These are phyloP conservation scores for Nakaseomyces delphensis DNA, from an alignment of 1,139 yeast species.

Conservation along the genomic window DNA sequence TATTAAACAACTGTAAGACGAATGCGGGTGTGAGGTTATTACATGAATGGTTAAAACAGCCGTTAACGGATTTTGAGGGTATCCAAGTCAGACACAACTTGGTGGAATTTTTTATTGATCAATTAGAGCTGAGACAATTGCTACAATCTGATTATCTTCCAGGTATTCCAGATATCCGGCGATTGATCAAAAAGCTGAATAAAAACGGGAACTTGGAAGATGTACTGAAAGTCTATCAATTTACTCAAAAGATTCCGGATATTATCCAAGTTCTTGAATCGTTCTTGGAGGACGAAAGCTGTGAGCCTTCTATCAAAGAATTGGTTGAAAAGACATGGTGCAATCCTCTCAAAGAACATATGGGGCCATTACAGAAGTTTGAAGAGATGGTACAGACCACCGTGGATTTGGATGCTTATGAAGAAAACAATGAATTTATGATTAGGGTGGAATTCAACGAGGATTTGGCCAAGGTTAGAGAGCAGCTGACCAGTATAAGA, in stretches of 20 bases:
- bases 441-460: conserved; percentile 89
- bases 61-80: conserved; percentile 53
- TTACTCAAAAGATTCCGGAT: conserved; percentile 62
- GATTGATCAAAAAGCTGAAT: conserved; percentile 58
- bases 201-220: conserved; percentile 64
- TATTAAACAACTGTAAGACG: conserved; percentile 80
- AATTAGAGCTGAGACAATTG: conserved; percentile 54
- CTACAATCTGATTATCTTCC: conserved; percentile 61
- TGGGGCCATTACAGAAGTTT: conserved; percentile 50
- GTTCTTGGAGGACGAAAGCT: conserved; percentile 33
- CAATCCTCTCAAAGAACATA: conserved; percentile 43
- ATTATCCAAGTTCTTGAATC: conserved; percentile 44
- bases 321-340: conserved; percentile 50
- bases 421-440: conserved; percentile 60
- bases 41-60: conserved; percentile 94
- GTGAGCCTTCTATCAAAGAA: conserved; percentile 23
- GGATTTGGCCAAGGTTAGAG: conserved; percentile 52
- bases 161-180: conserved; percentile 73
- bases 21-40: conserved; percentile 76
- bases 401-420: conserved; percentile 74
- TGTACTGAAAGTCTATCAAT: conserved; percentile 81
- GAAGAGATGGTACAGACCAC: conserved; percentile 89
- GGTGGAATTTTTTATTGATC: conserved; percentile 64
- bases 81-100: conserved; percentile 64
- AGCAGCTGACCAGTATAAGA: conserved; percentile 47